Conservation (phyloP, 2,329 filamentous ascomycete genomes). For the Arthrocladium fulminans region DNA sequence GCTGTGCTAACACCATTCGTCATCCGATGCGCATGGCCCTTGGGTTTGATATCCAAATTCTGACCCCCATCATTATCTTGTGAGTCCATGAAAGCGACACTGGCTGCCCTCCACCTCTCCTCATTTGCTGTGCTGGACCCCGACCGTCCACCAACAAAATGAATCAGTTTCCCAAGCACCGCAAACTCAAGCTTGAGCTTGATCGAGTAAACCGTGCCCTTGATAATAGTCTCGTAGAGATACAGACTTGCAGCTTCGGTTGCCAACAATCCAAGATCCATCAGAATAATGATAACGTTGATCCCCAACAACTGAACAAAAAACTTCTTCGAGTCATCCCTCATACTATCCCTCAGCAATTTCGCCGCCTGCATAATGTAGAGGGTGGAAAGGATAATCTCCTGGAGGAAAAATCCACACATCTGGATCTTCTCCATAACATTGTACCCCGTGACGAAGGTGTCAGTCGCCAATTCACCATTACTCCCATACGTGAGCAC, state of each 20-base stretch:
- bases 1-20: background rate
- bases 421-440: constrained; percentile 49
- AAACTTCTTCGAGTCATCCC: constrained; percentile 35
- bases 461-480: constrained; percentile 11
- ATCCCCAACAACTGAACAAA: constrained; percentile 43
- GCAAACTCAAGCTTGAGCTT: constrained; percentile 45
- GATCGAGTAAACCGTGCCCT: constrained; percentile 41
- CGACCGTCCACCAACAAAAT: constrained; percentile 27
- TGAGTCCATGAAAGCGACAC: background rate
- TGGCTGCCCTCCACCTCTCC: background rate
- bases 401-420: constrained; percentile 49
- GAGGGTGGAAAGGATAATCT: constrained; percentile 44
- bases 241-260: constrained; percentile 38
- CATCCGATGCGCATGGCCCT: too few species aligned
- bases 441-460: constrained; percentile 33
- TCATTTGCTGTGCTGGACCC: background rate
- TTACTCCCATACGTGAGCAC: constrained; percentile 39
- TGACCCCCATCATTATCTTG: constrained; percentile 7
- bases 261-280: constrained; percentile 38
- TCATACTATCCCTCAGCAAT: constrained; percentile 41
- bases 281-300: constrained; percentile 40
- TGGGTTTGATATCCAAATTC: too few species aligned
- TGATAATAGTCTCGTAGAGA: constrained; percentile 40
- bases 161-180: constrained; percentile 38
- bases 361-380: constrained; percentile 48